Base-by-base conservation (phyloP, 2,329 filamentous ascomycete species). In the Hypoxylon sp. region DNA sequence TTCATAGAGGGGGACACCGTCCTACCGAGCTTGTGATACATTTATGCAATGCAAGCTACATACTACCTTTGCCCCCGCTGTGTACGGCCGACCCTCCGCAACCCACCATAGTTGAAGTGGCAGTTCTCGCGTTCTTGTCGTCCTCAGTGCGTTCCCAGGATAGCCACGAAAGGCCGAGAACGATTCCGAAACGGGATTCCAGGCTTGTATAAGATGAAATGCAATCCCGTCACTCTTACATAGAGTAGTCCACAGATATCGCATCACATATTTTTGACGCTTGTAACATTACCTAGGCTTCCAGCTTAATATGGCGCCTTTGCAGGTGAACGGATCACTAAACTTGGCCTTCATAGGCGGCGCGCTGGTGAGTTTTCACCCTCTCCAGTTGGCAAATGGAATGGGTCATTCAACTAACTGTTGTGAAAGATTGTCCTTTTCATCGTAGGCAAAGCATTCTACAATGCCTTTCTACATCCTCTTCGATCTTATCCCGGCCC, bases 401-500 rank as follows among this genome's bases (percentile, higher is more conserved):
- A n/a, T 44, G 44, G 42, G 5, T 6, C 5, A n/a, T 26, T 22
- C 13, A 46, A 44, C 68, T 70, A 48, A 70, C 46, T 14, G 5
- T 6, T n/a, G 8, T 14, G 9, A 10, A 53, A 72, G 70, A 3
- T 50, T 5, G 42, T 57, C 8, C n/a, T 60, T 14, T 56, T 46
- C 35, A 26, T 68, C 24, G 24, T 65, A 29, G 63, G 55, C 9
- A 37, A 39, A 11, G 47, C 35, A 3, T 47, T 73, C 26, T 70
- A 72, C 52, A 76, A 76, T 57, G 33, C 72, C 19, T 70, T 73
- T 35, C 57, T 75, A 9, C 73, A 74, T 47, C 74, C 72, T 19
- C 68, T 76, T 13, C 47, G 69, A 22, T 64, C 67, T 14, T 76
- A 60, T 48, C 74, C 74, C 0, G 72, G 74, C 1, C 74, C 72